Evolutionary conservation across 2,329 filamentous ascomycete genomes (phyloP).

Genomic region (Pseudogymnoascus sp.): DNA sequence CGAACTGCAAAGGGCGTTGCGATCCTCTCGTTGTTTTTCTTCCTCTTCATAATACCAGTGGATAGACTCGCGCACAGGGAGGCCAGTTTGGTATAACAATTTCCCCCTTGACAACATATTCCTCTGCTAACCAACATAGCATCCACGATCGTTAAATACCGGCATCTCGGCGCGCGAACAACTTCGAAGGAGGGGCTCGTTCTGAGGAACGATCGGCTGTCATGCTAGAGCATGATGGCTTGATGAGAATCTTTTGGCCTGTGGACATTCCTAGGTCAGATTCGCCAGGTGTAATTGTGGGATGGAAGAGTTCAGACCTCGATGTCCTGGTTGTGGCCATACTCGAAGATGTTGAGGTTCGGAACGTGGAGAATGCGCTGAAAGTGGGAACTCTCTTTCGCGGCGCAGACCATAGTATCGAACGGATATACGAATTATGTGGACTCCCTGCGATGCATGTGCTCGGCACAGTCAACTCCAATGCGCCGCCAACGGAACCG

Average conservation of each 20-base stretch:
- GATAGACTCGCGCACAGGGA: constrained; percentile 75
- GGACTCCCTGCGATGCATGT: constrained; percentile 77
- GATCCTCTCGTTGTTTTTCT: constrained; percentile 74
- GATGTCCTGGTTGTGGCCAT: constrained; percentile 88
- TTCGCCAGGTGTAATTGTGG: constrained; percentile 77
- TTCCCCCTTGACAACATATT: constrained; percentile 20
- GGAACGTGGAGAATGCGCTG: constrained; percentile 80
- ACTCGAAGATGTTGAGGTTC: constrained; percentile 73
- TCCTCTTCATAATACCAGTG: constrained; percentile 75
- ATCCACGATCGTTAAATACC: constrained; percentile 67
- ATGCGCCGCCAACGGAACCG: constrained; percentile 48
- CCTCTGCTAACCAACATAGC: constrained; percentile 42
- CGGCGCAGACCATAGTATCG: constrained; percentile 69
- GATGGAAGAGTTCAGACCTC: constrained; percentile 86
- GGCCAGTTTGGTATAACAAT: constrained; percentile 59
- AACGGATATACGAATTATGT: constrained; percentile 75
- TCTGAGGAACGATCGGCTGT: constrained; percentile 50
- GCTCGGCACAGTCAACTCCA: constrained; percentile 70
- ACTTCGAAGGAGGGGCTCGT: constrained; percentile 85
- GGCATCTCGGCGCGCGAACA: constrained; percentile 94
- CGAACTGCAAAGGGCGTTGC: constrained; percentile 80
- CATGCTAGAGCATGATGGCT: constrained; percentile 70
- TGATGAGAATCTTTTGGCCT: constrained; percentile 99
- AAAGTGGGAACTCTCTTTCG: constrained; percentile 76
- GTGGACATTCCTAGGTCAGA: constrained; percentile 68